These are phyloP conservation scores for Pythium myriotylum DNA, from an alignment of 352 stramenopile species.

Conservation along the genomic window DNA sequence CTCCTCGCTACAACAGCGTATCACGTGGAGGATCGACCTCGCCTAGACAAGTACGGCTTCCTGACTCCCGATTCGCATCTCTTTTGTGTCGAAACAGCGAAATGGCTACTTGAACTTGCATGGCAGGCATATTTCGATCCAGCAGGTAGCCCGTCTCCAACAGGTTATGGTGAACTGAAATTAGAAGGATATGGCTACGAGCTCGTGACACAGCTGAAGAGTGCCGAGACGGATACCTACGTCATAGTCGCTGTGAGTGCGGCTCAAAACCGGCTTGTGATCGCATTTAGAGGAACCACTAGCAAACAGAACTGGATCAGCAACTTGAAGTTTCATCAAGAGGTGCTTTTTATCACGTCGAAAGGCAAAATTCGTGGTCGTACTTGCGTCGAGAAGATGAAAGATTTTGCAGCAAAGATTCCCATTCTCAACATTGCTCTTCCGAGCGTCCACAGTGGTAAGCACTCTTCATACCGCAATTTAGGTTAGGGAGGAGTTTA, in stretches of 20 bases:
- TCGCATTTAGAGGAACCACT: slow-evolving; percentile 86
- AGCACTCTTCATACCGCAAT: not conserved
- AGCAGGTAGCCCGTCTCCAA: slow-evolving; percentile 68
- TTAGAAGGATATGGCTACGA: slow-evolving; percentile 82
- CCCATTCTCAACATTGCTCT: slow-evolving; percentile 85
- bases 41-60: slow-evolving; percentile 64
- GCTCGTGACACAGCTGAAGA: slow-evolving; percentile 78
- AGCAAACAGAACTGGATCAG: slow-evolving; percentile 90
- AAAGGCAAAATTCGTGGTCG: slow-evolving; percentile 48
- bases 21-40: slow-evolving; percentile 66
- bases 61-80: slow-evolving; percentile 70
- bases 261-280: slow-evolving; percentile 70
- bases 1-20: slow-evolving; percentile 71
- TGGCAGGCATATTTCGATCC: slow-evolving; percentile 90
- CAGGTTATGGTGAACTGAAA: slow-evolving; percentile 72
- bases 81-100: slow-evolving; percentile 87
- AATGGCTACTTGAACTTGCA: slow-evolving; percentile 79
- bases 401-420: slow-evolving; percentile 71
- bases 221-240: slow-evolving; percentile 79
- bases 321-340: slow-evolving; percentile 83
- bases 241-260: slow-evolving; percentile 57
- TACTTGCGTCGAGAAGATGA: slow-evolving; percentile 62
- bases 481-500: too few relatives aligned
- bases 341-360: slow-evolving; percentile 80
- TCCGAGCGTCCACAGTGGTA: slow-evolving; percentile 82